A percentile compares a stretch with the other conserved stretches of the same genome.
phyloP scores from a whole-genome alignment of 2,329 filamentous ascomycete species.

The Colletotrichum abscissum region DNA sequence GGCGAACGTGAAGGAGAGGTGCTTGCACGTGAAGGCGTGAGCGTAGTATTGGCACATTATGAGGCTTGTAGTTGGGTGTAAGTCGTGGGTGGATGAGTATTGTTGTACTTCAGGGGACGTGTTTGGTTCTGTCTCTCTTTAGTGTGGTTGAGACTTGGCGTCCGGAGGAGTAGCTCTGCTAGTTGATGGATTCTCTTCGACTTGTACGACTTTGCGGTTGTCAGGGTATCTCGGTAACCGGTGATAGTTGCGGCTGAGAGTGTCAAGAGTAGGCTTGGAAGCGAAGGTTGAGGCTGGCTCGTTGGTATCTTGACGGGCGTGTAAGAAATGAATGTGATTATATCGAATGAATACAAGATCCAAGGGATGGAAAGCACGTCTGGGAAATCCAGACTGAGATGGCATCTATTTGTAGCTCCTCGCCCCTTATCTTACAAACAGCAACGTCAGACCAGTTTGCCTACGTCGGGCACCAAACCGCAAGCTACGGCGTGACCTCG shows the following conservation, averaged over 20 bases:
- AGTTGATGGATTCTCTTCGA: not conserved
- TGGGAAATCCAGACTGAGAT: too few species aligned
- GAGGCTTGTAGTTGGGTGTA: not conserved
- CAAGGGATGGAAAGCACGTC: not conserved
- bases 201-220: not conserved
- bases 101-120: too few species aligned
- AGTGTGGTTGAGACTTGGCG: not conserved
- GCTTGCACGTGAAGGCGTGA: conserved; percentile 49
- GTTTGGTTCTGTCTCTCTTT: too few species aligned
- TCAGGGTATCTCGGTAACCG: not conserved
- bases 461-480: conserved; percentile 15
- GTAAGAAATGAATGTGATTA: not conserved
- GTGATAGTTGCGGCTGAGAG: not conserved
- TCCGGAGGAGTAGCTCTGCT: not conserved
- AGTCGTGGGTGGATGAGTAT: too few species aligned
- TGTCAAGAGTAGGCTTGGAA: not conserved
- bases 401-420: conserved; percentile 21
- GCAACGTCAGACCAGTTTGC: not conserved
- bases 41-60: conserved; percentile 53
- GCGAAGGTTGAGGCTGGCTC: not conserved
- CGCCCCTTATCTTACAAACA: not conserved
- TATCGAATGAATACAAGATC: not conserved
- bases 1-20: conserved; percentile 48
- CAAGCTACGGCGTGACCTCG: conserved; percentile 22
- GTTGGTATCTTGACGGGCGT: not conserved